phyloP scores from a whole-genome alignment of 495 filamentous ascomycete species.

The Tirmania nivea region DNA sequence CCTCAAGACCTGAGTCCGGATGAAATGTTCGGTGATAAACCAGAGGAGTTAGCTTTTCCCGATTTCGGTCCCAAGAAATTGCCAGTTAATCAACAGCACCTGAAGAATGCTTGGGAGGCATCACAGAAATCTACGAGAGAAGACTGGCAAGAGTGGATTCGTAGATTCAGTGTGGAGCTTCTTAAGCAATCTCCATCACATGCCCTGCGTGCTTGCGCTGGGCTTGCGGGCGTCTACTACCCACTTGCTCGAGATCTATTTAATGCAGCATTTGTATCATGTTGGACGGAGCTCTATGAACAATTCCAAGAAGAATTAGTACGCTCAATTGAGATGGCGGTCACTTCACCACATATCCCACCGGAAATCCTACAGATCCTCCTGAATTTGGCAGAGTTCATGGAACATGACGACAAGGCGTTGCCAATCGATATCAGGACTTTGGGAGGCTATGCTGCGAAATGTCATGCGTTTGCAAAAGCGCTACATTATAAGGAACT shows the following conservation, averaged over 20 bases:
- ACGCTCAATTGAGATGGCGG: slow-evolving; percentile 79
- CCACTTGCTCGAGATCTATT: slow-evolving; percentile 84
- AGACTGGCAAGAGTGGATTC: slow-evolving; percentile 98
- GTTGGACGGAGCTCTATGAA: slow-evolving; percentile 93
- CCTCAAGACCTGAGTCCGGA: slow-evolving; percentile 87
- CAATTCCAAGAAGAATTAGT: slow-evolving; percentile 90
- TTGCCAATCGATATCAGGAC: slow-evolving; percentile 91
- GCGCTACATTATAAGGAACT: slow-evolving; percentile 97
- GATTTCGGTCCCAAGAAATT: slow-evolving; percentile 85
- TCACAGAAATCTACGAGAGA: slow-evolving; percentile 86
- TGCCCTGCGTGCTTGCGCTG: slow-evolving; percentile 77
- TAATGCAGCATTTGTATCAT: slow-evolving; percentile 95
- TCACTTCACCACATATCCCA: slow-evolving; percentile 78
- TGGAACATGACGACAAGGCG: slow-evolving; percentile 98
- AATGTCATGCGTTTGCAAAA: slow-evolving; percentile 94
- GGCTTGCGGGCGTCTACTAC: slow-evolving; percentile 71
- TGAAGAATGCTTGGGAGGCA: slow-evolving; percentile 94
- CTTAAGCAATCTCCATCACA: slow-evolving; percentile 91
- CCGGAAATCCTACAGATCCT: slow-evolving; percentile 87
- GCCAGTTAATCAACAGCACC: slow-evolving; percentile 86
- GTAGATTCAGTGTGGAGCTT: slow-evolving; percentile 84
- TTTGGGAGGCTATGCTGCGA: slow-evolving; percentile 74
- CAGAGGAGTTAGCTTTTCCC: slow-evolving; percentile 53
- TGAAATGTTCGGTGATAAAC: slow-evolving; percentile 51
- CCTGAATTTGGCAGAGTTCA: slow-evolving; percentile 93